Evolutionary conservation across 164 flowering plant genomes (phyloP), one percentile per base, ranked within the genome.

Genomic region (Stephania yunnanensis): DNA sequence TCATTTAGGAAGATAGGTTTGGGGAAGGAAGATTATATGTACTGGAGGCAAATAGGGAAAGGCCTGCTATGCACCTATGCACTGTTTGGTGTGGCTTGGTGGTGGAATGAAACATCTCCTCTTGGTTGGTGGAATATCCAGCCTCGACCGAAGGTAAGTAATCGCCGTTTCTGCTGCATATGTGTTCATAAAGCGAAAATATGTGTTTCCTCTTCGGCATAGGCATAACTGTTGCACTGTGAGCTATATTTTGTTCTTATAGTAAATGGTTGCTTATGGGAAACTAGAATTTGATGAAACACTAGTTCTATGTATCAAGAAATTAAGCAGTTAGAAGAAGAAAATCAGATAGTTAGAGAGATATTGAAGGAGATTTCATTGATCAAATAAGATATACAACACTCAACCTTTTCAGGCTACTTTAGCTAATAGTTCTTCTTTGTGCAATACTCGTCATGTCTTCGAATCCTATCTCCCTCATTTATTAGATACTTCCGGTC

Each of bases 111-210:
- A 72, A 93, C 94, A 5, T 93, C 98, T 3, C 98, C 97, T 12
- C 82, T 93, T 11, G 97, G 97, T 9, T 95, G 98, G 98, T 91
- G 92, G 95, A 86, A 90, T 5, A 80, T 93, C 68, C 90, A 83
- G 83, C 95, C 93, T 12, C 81, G 79, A 42, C 94, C 97, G 6
- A 93, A 92, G 81, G 84, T 82, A 44, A 29, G 25, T 50, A 29
- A 53, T 67, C 69, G n/a, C 46, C 36, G 42, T 52, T 64, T 12
- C 36, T 22, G 15, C 36, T 10, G 10, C 7, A 25, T 36, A 2
- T 58, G n/a, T 58, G n/a, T 58, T 58, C 0, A 4, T 58, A 15
- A 15, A n/a, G 22, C 30, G 10, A 25, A 65, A 65, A 22, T 22
- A 30, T 22, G 29, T 22, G 17, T 10, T 9, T 65, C 13, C 3